Conservation (phyloP, 2,329 filamentous ascomycete species). For the Podosphaera aphanis region DNA sequence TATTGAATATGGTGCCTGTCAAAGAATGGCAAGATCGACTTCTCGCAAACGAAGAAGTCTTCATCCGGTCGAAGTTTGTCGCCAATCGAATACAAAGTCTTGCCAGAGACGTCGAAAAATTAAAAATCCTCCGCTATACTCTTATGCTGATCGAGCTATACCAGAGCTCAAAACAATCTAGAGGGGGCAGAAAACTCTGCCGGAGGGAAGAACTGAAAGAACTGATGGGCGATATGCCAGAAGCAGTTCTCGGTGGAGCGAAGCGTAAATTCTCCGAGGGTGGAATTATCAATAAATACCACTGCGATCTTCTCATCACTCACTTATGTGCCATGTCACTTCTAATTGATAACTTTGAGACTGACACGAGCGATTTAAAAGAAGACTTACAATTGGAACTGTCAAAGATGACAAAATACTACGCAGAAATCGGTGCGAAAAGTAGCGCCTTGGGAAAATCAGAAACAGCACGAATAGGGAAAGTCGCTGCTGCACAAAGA, state of each 20-base stretch:
- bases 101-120: slow-evolving; percentile 26
- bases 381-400: slow-evolving; percentile 51
- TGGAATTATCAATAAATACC: slow-evolving; percentile 44
- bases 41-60: slow-evolving; percentile 31
- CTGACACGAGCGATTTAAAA: slow-evolving; percentile 44
- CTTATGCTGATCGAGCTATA: slow-evolving; percentile 32
- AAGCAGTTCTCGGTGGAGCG: slow-evolving; percentile 40
- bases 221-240: slow-evolving; percentile 31
- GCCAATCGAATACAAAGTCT: slow-evolving; percentile 31
- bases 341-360: slow-evolving; percentile 49
- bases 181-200: slow-evolving; percentile 25
- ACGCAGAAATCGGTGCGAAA: slow-evolving; percentile 50
- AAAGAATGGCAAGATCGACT: slow-evolving; percentile 51
- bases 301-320: slow-evolving; percentile 47
- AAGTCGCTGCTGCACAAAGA: slow-evolving; percentile 34
- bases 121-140: slow-evolving; percentile 37
- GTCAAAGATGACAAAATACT: slow-evolving; percentile 48
- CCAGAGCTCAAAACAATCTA: slow-evolving; percentile 18
- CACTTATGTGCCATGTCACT: slow-evolving; percentile 49
- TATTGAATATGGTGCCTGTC: slow-evolving; percentile 43
- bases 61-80: slow-evolving; percentile 38
- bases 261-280: slow-evolving; percentile 43
- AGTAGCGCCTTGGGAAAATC: slow-evolving; percentile 24
- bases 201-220: slow-evolving; percentile 37
- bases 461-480: slow-evolving; percentile 29